phyloP scores from a whole-genome alignment of 1,284 basidiomycete genomes.

The Acaromyces ingoldii region DNA sequence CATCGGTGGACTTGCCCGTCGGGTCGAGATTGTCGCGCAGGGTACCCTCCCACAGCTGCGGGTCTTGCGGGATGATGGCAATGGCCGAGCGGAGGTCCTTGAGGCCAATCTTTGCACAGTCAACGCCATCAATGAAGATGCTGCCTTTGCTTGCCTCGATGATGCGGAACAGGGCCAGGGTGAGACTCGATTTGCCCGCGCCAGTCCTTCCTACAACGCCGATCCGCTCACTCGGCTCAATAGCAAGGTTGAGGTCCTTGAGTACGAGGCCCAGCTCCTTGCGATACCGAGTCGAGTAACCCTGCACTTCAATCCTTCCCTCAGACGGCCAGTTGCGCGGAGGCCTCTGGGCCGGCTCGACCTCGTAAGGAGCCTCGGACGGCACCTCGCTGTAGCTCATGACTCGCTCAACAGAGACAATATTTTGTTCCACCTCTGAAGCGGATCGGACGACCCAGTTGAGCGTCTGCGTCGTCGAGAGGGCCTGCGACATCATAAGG shows the following conservation, averaged over 20 bases:
- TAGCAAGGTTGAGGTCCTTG: constrained; percentile 64
- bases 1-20: constrained; percentile 63
- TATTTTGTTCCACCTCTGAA: constrained; percentile 85
- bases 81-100: constrained; percentile 62
- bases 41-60: constrained; percentile 76
- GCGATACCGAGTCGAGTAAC: constrained; percentile 76
- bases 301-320: constrained; percentile 73
- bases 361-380: constrained; percentile 57
- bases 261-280: constrained; percentile 73
- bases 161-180: constrained; percentile 54
- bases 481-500: constrained; percentile 68
- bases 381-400: constrained; percentile 71
- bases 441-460: constrained; percentile 80
- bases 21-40: constrained; percentile 81
- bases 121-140: constrained; percentile 76
- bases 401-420: constrained; percentile 66
- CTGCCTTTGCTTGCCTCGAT: constrained; percentile 69
- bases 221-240: constrained; percentile 70
- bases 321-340: constrained; percentile 66
- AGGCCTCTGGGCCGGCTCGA: constrained; percentile 16
- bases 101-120: constrained; percentile 76
- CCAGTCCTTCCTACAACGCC: constrained; percentile 69
- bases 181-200: constrained; percentile 81
- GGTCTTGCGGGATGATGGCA: constrained; percentile 77
- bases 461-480: constrained; percentile 59